phyloP scores from a whole-genome alignment of 2,329 filamentous ascomycete species.

The Colletotrichum truncatum region DNA sequence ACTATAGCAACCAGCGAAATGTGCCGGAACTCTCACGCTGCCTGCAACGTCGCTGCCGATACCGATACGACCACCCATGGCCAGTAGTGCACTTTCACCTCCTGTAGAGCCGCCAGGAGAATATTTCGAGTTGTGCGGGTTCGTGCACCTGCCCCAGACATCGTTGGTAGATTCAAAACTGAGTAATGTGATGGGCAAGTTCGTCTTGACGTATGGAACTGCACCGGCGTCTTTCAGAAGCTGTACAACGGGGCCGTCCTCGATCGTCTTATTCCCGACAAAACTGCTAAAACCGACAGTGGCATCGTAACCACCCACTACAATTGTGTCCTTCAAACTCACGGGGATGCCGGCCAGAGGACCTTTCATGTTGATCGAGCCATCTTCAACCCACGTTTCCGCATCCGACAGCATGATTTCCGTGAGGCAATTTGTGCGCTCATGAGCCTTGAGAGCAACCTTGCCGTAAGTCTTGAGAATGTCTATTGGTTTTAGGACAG shows the following conservation, averaged over 20 bases:
- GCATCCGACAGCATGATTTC: slow-evolving; percentile 85
- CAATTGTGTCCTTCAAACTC: slow-evolving; percentile 82
- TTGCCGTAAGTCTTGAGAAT: slow-evolving; percentile 90
- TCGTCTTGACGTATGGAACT: slow-evolving; percentile 93
- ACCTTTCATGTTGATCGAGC: slow-evolving; percentile 75
- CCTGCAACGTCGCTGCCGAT: slow-evolving; percentile 93
- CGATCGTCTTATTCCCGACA: slow-evolving; percentile 69
- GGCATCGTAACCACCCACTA: slow-evolving; percentile 84
- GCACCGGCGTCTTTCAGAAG: slow-evolving; percentile 89
- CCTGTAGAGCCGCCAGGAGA: slow-evolving; percentile 91
- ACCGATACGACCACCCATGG: slow-evolving; percentile 84
- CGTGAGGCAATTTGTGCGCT: slow-evolving; percentile 89
- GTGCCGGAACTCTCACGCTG: slow-evolving; percentile 85
- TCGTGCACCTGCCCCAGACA: slow-evolving; percentile 84
- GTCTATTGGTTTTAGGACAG: slow-evolving; percentile 70
- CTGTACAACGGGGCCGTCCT: slow-evolving; percentile 78
- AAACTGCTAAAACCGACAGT: slow-evolving; percentile 83
- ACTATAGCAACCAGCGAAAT: slow-evolving; percentile 90
- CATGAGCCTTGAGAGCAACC: slow-evolving; percentile 83
- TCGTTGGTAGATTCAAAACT: slow-evolving; percentile 84
- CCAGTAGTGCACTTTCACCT: slow-evolving; percentile 84
- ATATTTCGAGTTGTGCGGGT: slow-evolving; percentile 86
- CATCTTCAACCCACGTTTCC: slow-evolving; percentile 73
- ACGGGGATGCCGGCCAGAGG: slow-evolving; percentile 89
- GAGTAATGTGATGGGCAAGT: slow-evolving; percentile 84